A percentile compares a stretch with the other conserved stretches of the same genome.
phyloP scores from a whole-genome alignment of 805 yeast species.

The Nakazawaea anatomiae region DNA sequence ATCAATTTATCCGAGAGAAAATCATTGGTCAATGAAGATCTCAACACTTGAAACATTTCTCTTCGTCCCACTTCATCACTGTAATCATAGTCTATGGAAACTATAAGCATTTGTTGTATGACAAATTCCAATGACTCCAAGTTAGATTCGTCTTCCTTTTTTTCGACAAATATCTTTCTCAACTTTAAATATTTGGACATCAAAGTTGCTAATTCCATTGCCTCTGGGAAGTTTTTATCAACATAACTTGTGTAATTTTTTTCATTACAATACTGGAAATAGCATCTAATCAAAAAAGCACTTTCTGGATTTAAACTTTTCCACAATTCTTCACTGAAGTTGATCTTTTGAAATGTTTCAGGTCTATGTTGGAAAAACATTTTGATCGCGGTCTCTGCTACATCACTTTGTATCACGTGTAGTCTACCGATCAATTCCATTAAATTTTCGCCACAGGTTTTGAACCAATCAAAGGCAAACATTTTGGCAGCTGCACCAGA shows the following conservation, averaged over 20 bases:
- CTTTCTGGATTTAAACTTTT: conserved; percentile 64
- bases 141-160: conserved; percentile 18
- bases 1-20: conserved; percentile 48
- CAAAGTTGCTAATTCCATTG: conserved; percentile 59
- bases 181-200: conserved; percentile 51
- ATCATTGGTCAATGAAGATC: conserved; percentile 55
- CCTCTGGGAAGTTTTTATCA: conserved; percentile 74
- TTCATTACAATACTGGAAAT: conserved; percentile 57
- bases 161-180: conserved; percentile 23
- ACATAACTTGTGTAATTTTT: conserved; percentile 45
- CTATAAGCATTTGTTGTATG: conserved; percentile 61
- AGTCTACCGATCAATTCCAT: conserved; percentile 65
- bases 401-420: conserved; percentile 60
- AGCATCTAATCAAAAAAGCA: conserved; percentile 64
- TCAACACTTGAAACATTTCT: conserved; percentile 54
- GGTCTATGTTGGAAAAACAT: conserved; percentile 54
- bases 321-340: conserved; percentile 67
- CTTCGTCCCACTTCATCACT: conserved; percentile 90
- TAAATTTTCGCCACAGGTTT: conserved; percentile 60
- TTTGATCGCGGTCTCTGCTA: conserved; percentile 64
- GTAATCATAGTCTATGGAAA: conserved; percentile 71
- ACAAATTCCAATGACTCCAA: conserved; percentile 63
- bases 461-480: conserved; percentile 70
- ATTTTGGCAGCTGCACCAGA: conserved; percentile 64
- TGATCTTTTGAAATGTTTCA: conserved; percentile 55